phyloP scores from a whole-genome alignment of 1,284 basidiomycete genomes.

The Macrocystidia cucumis region DNA sequence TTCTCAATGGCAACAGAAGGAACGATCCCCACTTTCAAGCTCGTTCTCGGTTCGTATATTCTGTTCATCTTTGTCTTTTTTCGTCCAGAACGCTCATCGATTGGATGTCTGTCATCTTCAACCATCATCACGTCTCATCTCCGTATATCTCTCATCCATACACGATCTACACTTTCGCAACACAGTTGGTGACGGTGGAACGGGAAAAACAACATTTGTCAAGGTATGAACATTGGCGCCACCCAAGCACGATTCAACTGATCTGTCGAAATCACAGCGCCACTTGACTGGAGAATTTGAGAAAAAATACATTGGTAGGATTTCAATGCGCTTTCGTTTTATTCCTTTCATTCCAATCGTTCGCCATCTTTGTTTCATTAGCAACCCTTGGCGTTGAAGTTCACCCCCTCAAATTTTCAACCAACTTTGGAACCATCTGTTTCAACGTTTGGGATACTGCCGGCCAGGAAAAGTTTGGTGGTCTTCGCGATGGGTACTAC shows the following conservation, averaged over 20 bases:
- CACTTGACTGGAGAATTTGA: slow-evolving; percentile 99
- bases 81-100: slow-evolving; percentile 7
- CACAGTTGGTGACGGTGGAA: slow-evolving; percentile 94
- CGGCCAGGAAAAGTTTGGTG: slow-evolving; percentile 99
- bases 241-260: slow-evolving; percentile 46
- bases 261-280: slow-evolving; percentile 60
- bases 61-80: slow-evolving; percentile 20
- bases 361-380: slow-evolving; percentile 23
- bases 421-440: slow-evolving; percentile 98
- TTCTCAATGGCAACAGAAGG: slow-evolving; percentile 34
- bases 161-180: slow-evolving; percentile 17
- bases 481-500: slow-evolving; percentile 96
- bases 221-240: slow-evolving; percentile 51
- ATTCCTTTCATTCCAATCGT: slow-evolving; percentile 10
- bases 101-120: neutral
- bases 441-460: slow-evolving; percentile 99
- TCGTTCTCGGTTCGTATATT: slow-evolving; percentile 80
- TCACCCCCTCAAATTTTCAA: slow-evolving; percentile 93
- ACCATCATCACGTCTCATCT: slow-evolving; percentile 4
- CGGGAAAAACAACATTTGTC: slow-evolving; percentile 97
- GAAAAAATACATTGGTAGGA: slow-evolving; percentile 97
- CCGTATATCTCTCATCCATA: slow-evolving; percentile 10
- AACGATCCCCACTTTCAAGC: slow-evolving; percentile 91
- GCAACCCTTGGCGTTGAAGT: slow-evolving; percentile 99
- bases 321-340: slow-evolving; percentile 11